Percentiles rank a stretch among this genome's conserved stretches.
phyloP scores from a whole-genome alignment of 345 rosid species.

The Populus ilicifolia region DNA sequence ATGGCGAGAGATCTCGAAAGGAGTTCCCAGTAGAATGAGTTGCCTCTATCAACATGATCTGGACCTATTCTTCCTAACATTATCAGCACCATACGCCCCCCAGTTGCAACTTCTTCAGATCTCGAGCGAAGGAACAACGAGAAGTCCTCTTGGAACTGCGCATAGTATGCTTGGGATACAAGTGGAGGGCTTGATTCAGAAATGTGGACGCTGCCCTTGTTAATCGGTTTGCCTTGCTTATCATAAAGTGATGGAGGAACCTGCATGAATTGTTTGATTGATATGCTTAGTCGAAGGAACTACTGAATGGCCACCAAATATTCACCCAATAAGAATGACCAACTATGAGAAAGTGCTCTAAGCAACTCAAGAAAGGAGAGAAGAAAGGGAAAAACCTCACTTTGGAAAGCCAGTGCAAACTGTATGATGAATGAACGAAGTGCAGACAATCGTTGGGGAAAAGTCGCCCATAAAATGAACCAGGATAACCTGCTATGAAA shows the following conservation, averaged over 20 bases:
- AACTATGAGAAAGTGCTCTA: too few relatives aligned
- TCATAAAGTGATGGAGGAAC: conserved; percentile 64
- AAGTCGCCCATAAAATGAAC: conserved; percentile 81
- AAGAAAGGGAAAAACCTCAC: conserved; percentile 23
- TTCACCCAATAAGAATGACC: too few relatives aligned
- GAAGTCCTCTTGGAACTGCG: conserved; percentile 73
- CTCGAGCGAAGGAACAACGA: conserved; percentile 55
- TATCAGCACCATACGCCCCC: conserved; percentile 72
- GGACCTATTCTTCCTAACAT: conserved; percentile 60
- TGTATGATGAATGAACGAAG: conserved; percentile 65
- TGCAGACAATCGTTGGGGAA: conserved; percentile 64
- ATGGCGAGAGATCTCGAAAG: conserved; percentile 51
- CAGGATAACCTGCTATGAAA: conserved; percentile 61
- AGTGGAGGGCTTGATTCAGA: conserved; percentile 53
- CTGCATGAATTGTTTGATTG: conserved; percentile 26
- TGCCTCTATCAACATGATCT: conserved; percentile 75
- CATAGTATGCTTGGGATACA: conserved; percentile 59
- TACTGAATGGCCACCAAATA: too few relatives aligned
- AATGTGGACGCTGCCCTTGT: conserved; percentile 65
- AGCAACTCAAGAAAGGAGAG: background rate
- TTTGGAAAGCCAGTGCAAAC: conserved; percentile 94
- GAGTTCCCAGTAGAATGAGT: conserved; percentile 76
- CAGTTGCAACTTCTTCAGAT: conserved; percentile 49
- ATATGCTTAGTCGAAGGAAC: background rate
- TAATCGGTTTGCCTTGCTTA: conserved; percentile 58